Evolutionary conservation across 1,139 yeast species (phyloP), one percentile per base, ranked within the genome.

Genomic region (Petasospora fabianii): DNA sequence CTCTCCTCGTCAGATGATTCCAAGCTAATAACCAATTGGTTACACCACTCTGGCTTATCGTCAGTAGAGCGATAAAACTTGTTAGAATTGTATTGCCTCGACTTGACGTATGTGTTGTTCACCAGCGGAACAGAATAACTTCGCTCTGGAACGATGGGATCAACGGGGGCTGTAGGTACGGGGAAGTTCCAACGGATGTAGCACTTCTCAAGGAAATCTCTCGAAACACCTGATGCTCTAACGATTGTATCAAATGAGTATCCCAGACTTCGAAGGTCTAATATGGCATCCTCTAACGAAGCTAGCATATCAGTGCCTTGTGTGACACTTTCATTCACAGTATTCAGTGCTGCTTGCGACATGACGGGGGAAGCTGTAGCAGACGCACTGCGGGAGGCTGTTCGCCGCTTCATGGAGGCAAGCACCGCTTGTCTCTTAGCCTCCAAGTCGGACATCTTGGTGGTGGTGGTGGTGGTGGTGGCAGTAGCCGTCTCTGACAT

Each of bases 21-120:
- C 40, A 53, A 39, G 13, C 50, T 45, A 15, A 53, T 50, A 11
- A 51, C 53, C 42, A 52, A 43, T 24, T 44, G 41, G 11, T 44
- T 43, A 30, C 49, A 17, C 57, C 57, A 53, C n/a, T 42, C 51
- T 6, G 55, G 53, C 17, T 48, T 45, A 12, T 46, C 48, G 5
- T 22, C 30, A 30, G 41, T 41, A 11, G 42, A 38, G 29, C 43
- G 39, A 33, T 41, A 39, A 3, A 41, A 45, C 16, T 44, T 48
- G 31, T 43, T 38, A 15, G 35, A n/a, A 18, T 30, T 36, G 13
- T 19, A 5, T n/a, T 31, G 34, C 30, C 26, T 30, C 15, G 24
- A 29, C n/a, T 29, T 17, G 5, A 7, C 6, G 22, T 22, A 18
- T 13, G 33, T 13, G n/a, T 6, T 13, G n/a, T n/a, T n/a, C n/a